A percentile compares a stretch with the other conserved stretches of the same genome.
These are phyloP conservation scores for Pyracantha coccinea DNA, from an alignment of 331 rosid genomes.

Conservation along the genomic window DNA sequence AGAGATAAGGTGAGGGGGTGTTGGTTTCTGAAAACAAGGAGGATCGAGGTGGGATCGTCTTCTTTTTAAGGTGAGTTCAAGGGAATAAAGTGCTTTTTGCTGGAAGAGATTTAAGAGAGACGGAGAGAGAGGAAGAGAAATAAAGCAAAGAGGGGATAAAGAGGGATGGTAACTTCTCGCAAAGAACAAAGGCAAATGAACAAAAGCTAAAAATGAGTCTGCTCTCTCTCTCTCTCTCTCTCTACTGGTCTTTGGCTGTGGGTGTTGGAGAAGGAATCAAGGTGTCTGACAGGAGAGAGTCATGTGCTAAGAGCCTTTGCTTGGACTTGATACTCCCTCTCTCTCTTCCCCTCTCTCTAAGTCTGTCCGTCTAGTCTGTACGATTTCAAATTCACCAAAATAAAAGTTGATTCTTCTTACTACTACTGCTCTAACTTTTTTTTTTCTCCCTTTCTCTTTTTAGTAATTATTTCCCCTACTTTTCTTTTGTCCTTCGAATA, in stretches of 20 bases:
- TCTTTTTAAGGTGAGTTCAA: conserved; percentile 73
- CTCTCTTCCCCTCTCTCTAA: conserved; percentile 10
- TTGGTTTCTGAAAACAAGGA: conserved; percentile 63
- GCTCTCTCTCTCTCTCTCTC: neutral
- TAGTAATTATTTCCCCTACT: neutral
- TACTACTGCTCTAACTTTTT: conserved; percentile 18
- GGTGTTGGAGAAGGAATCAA: conserved; percentile 49
- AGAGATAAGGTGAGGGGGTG: conserved; percentile 31
- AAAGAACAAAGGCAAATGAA: conserved; percentile 49
- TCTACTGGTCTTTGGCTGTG: neutral
- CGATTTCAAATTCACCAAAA: conserved; percentile 58
- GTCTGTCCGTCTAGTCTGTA: conserved; percentile 7
- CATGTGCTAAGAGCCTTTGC: conserved; percentile 69
- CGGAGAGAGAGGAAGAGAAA: conserved; percentile 10
- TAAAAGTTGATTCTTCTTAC: conserved; percentile 78
- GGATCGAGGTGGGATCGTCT: conserved; percentile 62
- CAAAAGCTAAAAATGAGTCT: conserved; percentile 26
- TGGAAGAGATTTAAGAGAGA: conserved; percentile 11
- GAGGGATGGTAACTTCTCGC: conserved; percentile 77
- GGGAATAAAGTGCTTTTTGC: conserved; percentile 54
- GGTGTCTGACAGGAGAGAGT: conserved; percentile 62
- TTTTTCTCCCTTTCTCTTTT: conserved; percentile 11
- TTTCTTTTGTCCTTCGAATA: conserved; percentile 28
- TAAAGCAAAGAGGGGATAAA: conserved; percentile 43
- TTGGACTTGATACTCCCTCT: neutral